Percentiles rank a stretch among this genome's conserved stretches.
Evolutionary conservation across 164 flowering plant genomes (phyloP).

Genomic region (Chloranthus sessilifolius): DNA sequence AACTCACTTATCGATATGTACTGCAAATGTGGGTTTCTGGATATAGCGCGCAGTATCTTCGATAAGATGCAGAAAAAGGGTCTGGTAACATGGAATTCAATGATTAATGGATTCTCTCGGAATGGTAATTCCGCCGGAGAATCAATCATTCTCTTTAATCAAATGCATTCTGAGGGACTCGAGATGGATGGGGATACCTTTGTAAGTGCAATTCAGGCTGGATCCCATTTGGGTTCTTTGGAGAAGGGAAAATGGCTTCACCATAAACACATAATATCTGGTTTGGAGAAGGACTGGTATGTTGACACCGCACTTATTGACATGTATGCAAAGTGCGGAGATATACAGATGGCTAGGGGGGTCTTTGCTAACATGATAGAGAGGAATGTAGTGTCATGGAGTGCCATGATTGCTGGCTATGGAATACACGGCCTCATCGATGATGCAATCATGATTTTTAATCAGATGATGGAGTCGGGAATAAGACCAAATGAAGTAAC

Average conservation of each 20-base stretch:
- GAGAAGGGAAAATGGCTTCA: constrained; percentile 80
- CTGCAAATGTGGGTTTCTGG: constrained; percentile 51
- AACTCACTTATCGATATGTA: constrained; percentile 79
- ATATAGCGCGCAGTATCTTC: constrained; percentile 44
- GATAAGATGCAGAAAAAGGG: constrained; percentile 22
- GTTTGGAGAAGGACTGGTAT: constrained; percentile 36
- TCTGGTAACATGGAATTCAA: constrained; percentile 70
- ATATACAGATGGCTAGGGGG: constrained; percentile 40
- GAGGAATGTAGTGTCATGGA: constrained; percentile 66
- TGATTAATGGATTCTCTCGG: constrained; percentile 64
- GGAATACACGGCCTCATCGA: constrained; percentile 57
- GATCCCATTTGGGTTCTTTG: constrained; percentile 54
- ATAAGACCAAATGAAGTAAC: constrained; percentile 59
- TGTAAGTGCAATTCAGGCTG: constrained; percentile 65
- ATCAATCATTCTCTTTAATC: constrained; percentile 55
- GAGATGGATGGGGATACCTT: constrained; percentile 56
- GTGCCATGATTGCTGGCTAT: constrained; percentile 64
- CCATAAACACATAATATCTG: constrained; percentile 52
- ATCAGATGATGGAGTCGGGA: constrained; percentile 52
- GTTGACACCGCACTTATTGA: constrained; percentile 56
- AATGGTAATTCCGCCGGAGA: constrained; percentile 54
- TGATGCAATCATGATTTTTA: constrained; percentile 41
- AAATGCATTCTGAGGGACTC: constrained; percentile 40
- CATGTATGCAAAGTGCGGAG: constrained; percentile 88
- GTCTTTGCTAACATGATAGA: constrained; percentile 51